phyloP scores from a whole-genome alignment of 257 asterid species.

The Orobanche coerulescens region DNA sequence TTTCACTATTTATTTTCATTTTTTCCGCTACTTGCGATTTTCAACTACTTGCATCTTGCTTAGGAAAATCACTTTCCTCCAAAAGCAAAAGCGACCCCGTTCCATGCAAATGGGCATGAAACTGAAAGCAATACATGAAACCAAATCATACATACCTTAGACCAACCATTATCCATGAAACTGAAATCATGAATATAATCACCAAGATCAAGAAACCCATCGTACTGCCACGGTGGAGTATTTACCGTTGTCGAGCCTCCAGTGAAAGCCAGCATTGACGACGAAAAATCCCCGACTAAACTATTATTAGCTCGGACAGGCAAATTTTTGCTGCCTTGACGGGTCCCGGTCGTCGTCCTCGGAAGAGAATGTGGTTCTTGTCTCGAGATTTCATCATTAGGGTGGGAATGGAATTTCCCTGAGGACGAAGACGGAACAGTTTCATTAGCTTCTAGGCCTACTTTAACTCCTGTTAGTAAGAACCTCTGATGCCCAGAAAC shows the following conservation, averaged over 20 bases:
- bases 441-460: constrained; percentile 61
- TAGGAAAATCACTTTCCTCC: too few species aligned
- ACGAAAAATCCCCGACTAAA: constrained; percentile 26
- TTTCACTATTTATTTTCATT: too few species aligned
- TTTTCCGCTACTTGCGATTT: too few species aligned
- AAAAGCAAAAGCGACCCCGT: too few species aligned
- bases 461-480: constrained; percentile 83
- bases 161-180: constrained; percentile 48
- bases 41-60: too few species aligned
- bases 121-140: not conserved
- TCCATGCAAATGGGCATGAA: too few species aligned
- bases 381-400: constrained; percentile 33
- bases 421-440: constrained; percentile 38
- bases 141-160: constrained; percentile 51
- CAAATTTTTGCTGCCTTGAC: constrained; percentile 28
- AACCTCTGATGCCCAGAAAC: constrained; percentile 82
- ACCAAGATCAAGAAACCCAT: constrained; percentile 58
- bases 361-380: constrained; percentile 28
- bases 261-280: constrained; percentile 29
- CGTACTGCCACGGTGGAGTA: constrained; percentile 66
- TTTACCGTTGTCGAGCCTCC: constrained; percentile 65
- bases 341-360: constrained; percentile 19
- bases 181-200: constrained; percentile 43
- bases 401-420: constrained; percentile 28
- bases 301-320: constrained; percentile 29